Base-by-base conservation (phyloP, 768 basidiomycete genomes). In the Phaeotremella fagi region DNA sequence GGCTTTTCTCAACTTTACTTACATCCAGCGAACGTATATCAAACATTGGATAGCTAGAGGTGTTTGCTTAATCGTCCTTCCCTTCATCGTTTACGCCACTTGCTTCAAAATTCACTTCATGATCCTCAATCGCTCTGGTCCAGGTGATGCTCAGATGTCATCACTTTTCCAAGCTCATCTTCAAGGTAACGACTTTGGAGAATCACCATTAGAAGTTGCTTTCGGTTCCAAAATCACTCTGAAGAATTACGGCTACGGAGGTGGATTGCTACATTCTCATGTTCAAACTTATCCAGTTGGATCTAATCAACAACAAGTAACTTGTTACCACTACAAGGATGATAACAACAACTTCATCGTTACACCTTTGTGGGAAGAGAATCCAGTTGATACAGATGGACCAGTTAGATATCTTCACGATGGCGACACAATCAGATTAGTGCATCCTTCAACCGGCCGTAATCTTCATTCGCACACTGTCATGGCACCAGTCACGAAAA, bases 241-340 rank as follows among this genome's bases (percentile, higher is more conserved):
- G 22, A 98, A 98, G 74, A 98, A 95, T 74, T 88, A 95, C 81
- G 95, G 91, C 11, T 99, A 87, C 80, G 95, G 94, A 15, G 95
- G 95, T 46, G 95, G 95, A 24, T 80, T 99, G 3, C 78, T 99
- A 2, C 95, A 99, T 72, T 98, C 94, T 3, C 95, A 99, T 72
- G 82, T 90, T n/a, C 94, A 97, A 67, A 85, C 89, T 0, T 95
- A 85, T 72, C 95, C 95, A 0, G 79, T 85, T 20, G 95, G 94
- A 12, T 95, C 91, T 0, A 78, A 78, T 52, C 95, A 98, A 70
- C 95, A 98, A 66, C 95, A 99, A 75, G 84, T 98, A 3, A 98
- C 95, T 0, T 99, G 95, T 75, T 99, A 98, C 73, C 95, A 99
- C 77, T 98, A 99, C 82, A 97, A 95, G 77, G 95, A 98, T 70